Evolutionary conservation across 257 asterid species (phyloP).

Genomic region (Cordia subcordata): DNA sequence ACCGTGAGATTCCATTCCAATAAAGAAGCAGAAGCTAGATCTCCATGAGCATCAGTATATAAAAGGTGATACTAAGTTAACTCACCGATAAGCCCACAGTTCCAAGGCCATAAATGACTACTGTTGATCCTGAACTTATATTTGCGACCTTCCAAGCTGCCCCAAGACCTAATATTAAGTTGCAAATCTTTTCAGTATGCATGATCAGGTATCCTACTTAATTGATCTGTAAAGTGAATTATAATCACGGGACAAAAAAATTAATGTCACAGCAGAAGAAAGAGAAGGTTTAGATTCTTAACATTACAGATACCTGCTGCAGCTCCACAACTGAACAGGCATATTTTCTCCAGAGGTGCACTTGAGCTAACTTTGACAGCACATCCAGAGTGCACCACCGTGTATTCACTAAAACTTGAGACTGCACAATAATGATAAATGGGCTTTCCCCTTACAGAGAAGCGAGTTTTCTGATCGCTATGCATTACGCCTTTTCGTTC

Average conservation of each 20-base stretch:
- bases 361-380: slow-evolving; percentile 67
- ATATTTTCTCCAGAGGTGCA: slow-evolving; percentile 87
- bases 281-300: too few relatives aligned
- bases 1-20: not conserved
- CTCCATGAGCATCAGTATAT: not conserved
- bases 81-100: slow-evolving; percentile 98
- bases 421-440: slow-evolving; percentile 87
- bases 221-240: not conserved
- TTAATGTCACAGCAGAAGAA: too few relatives aligned
- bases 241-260: not conserved
- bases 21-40: not conserved
- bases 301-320: slow-evolving; percentile 67
- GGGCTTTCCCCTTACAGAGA: slow-evolving; percentile 68
- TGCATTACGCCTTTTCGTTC: slow-evolving; percentile 93
- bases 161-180: slow-evolving; percentile 63
- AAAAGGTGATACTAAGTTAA: slow-evolving; percentile 11
- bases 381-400: slow-evolving; percentile 92
- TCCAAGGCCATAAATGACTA: slow-evolving; percentile 91
- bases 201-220: not conserved
- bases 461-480: slow-evolving; percentile 74
- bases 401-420: slow-evolving; percentile 92
- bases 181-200: slow-evolving; percentile 4
- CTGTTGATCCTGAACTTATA: slow-evolving; percentile 72
- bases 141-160: slow-evolving; percentile 99
- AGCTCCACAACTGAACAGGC: slow-evolving; percentile 97